Conservation (phyloP, 2,329 filamentous ascomycete species). For the Leptographium procerum region DNA sequence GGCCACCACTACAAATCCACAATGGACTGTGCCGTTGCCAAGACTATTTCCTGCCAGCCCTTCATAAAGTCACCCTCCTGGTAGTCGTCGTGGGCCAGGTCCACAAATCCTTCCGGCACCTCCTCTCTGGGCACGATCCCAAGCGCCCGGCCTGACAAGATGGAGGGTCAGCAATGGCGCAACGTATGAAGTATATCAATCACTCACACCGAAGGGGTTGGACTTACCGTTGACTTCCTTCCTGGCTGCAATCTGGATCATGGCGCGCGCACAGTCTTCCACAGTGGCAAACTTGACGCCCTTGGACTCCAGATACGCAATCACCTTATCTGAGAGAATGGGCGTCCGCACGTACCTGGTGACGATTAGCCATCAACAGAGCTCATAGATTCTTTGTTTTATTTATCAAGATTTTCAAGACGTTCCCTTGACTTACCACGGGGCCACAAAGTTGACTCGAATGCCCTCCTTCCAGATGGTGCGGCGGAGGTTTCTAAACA, state of each 20-base stretch:
- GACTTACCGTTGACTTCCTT: conserved; percentile 3
- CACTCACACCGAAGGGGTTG: neutral
- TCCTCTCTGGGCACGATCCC: conserved; percentile 6
- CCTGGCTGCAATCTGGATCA: conserved; percentile 2
- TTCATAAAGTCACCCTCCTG: conserved; percentile 5
- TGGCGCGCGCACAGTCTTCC: conserved; percentile 3
- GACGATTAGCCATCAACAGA: neutral
- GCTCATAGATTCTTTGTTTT: neutral
- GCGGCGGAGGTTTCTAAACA: conserved; percentile 28
- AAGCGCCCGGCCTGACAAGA: neutral
- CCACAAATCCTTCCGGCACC: conserved; percentile 2
- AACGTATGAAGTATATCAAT: no score
- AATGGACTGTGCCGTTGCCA: neutral
- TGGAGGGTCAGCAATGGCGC: neutral
- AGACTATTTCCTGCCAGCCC: neutral
- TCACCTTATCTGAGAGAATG: conserved; percentile 2
- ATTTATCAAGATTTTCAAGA: neutral
- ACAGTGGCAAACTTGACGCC: conserved; percentile 9
- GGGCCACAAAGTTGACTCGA: conserved; percentile 33
- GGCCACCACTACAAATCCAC: neutral
- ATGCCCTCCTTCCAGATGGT: conserved; percentile 29
- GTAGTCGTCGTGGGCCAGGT: conserved; percentile 7
- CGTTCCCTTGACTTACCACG: conserved; percentile 26
- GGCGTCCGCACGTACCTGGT: conserved; percentile 6
- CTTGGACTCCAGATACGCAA: neutral